These are phyloP conservation scores for Paracamarosporium sp. DNA, from an alignment of 2,329 filamentous ascomycete species.

Conservation along the genomic window DNA sequence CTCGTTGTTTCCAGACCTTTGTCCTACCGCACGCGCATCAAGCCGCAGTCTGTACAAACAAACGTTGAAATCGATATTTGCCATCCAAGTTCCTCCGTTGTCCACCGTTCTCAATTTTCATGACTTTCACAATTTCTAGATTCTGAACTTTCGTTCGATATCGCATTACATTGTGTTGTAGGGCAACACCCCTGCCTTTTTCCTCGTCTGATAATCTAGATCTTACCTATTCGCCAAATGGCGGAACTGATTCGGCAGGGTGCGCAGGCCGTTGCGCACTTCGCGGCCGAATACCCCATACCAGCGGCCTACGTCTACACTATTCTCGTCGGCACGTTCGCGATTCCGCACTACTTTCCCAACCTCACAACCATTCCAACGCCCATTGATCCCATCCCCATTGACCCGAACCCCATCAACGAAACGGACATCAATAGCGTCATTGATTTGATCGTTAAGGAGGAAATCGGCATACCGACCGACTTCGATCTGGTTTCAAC, in stretches of 20 bases:
- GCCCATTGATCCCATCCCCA: not conserved
- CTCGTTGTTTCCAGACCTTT: conserved; percentile 2
- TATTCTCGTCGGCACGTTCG: not conserved
- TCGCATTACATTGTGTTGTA: not conserved
- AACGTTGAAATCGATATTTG: not conserved
- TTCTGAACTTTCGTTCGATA: not conserved
- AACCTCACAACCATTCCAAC: not conserved
- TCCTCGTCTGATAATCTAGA: not conserved
- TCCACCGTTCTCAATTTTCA: not conserved
- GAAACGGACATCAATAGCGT: not conserved
- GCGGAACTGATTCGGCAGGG: not conserved
- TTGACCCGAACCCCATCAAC: not conserved
- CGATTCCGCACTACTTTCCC: not conserved
- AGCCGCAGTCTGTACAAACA: not conserved
- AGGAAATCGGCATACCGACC: not conserved
- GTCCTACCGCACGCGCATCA: not conserved
- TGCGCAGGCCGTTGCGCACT: not conserved
- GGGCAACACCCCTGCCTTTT: not conserved
- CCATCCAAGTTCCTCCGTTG: not conserved
- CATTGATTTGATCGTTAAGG: not conserved
- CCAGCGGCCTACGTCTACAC: not conserved
- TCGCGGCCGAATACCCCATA: not conserved
- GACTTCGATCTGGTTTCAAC: too few species aligned
- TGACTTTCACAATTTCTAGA: not conserved
- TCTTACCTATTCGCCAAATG: not conserved